A percentile compares a stretch with the other conserved stretches of the same genome.
These are phyloP conservation scores for Hondaea fermentalgiana DNA, from an alignment of 108 stramenopile species.

Conservation along the genomic window DNA sequence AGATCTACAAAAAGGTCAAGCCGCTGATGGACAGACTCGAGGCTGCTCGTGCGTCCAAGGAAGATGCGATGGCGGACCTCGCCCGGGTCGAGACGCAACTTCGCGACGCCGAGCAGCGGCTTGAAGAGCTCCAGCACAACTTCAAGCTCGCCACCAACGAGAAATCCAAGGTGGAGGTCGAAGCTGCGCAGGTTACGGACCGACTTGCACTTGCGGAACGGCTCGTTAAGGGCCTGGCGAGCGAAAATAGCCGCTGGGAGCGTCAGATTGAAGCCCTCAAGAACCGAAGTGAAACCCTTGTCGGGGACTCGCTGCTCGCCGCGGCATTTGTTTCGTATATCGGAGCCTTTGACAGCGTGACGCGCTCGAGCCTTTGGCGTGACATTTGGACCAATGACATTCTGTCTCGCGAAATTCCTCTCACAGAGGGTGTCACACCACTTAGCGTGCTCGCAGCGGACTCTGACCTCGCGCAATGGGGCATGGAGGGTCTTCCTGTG, in stretches of 20 bases:
- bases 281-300: constrained; percentile 30
- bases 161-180: constrained; percentile 39
- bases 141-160: constrained; percentile 49
- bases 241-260: constrained; percentile 51
- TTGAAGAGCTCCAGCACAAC: constrained; percentile 48
- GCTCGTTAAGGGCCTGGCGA: constrained; percentile 42
- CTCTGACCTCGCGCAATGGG: constrained; percentile 48
- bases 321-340: constrained; percentile 51
- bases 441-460: constrained; percentile 39
- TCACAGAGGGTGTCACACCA: constrained; percentile 32
- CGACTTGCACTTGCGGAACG: constrained; percentile 50
- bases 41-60: constrained; percentile 23
- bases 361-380: constrained; percentile 29
- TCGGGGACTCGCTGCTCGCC: constrained; percentile 50
- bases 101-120: constrained; percentile 25
- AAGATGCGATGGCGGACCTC: constrained; percentile 10
- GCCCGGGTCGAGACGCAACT: not conserved
- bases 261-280: constrained; percentile 30
- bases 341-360: constrained; percentile 51
- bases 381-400: constrained; percentile 27
- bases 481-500: constrained; percentile 53
- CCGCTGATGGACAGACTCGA: constrained; percentile 42
- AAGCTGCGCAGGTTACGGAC: constrained; percentile 34
- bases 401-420: constrained; percentile 26
- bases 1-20: constrained; percentile 40